These are phyloP conservation scores for Colletotrichum aenigma DNA, from an alignment of 2,329 filamentous ascomycete species.

Conservation along the genomic window DNA sequence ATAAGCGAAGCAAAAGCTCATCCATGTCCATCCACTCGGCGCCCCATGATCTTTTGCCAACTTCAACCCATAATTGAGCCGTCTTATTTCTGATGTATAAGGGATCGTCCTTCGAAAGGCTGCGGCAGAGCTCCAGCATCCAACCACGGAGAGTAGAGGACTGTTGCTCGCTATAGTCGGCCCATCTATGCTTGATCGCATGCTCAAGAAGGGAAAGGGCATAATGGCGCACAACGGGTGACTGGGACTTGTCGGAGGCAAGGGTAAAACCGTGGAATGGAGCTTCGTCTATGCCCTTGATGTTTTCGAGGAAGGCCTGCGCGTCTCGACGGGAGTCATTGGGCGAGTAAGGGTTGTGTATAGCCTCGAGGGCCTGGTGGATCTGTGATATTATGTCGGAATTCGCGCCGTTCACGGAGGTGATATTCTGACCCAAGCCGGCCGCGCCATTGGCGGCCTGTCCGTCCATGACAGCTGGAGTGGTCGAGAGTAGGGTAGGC, in stretches of 20 bases:
- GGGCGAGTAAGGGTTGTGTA: conserved; percentile 80
- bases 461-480: conserved; percentile 32
- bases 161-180: conserved; percentile 72
- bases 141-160: conserved; percentile 72
- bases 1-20: conserved; percentile 77
- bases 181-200: conserved; percentile 85
- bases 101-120: conserved; percentile 74
- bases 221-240: conserved; percentile 88
- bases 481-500: conserved; percentile 7
- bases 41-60: conserved; percentile 93
- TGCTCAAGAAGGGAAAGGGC: conserved; percentile 91
- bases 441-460: conserved; percentile 36
- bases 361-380: conserved; percentile 82
- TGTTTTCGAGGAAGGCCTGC: conserved; percentile 81
- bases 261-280: conserved; percentile 85
- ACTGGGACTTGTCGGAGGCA: conserved; percentile 75
- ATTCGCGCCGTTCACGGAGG: conserved; percentile 40
- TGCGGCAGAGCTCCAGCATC: conserved; percentile 78
- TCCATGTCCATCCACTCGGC: conserved; percentile 96
- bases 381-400: conserved; percentile 67
- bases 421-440: conserved; percentile 12
- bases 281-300: conserved; percentile 81
- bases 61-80: conserved; percentile 91
- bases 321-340: conserved; percentile 85
- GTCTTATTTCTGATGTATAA: conserved; percentile 91